Evolutionary conservation across 306 rosid genomes (phyloP).

Genomic region (Pterocarpus santalinus): DNA sequence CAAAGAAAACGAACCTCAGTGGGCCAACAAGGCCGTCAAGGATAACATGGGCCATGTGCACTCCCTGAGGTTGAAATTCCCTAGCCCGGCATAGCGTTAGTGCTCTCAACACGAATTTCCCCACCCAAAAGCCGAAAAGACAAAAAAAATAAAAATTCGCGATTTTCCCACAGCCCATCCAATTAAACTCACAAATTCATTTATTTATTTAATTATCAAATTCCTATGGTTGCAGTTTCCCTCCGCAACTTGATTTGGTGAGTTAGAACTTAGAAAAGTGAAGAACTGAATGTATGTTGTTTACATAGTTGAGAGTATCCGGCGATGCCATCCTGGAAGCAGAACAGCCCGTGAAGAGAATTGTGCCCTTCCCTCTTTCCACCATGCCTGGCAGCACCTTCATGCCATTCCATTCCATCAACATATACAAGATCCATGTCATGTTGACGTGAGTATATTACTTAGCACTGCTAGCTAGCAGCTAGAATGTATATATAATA

Average conservation of each 20-base stretch:
- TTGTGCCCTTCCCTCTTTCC: conserved; percentile 89
- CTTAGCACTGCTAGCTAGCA: no score
- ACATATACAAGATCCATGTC: no score
- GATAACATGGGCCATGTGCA: conserved; percentile 93
- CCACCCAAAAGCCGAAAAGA: conserved; percentile 18
- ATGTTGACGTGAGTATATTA: no score
- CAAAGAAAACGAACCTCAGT: conserved; percentile 61
- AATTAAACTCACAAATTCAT: no score
- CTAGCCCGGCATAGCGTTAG: conserved; percentile 84
- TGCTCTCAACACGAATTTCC: conserved; percentile 91
- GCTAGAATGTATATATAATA: no score
- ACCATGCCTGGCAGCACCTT: conserved; percentile 93
- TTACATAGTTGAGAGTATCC: conserved; percentile 83
- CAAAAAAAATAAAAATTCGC: no score
- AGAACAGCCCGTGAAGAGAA: conserved; percentile 87
- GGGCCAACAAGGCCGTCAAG: conserved; percentile 81
- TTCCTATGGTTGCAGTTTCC: not conserved
- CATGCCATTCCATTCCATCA: no score
- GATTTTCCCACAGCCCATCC: no score
- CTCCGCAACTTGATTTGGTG: not conserved
- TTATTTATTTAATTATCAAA: no score
- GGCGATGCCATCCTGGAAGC: conserved; percentile 84
- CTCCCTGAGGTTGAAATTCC: conserved; percentile 86
- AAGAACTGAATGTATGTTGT: not conserved
- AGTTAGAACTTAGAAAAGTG: not conserved